These are phyloP conservation scores for Russula sp. DNA, from an alignment of 768 basidiomycete genomes.

Conservation along the genomic window DNA sequence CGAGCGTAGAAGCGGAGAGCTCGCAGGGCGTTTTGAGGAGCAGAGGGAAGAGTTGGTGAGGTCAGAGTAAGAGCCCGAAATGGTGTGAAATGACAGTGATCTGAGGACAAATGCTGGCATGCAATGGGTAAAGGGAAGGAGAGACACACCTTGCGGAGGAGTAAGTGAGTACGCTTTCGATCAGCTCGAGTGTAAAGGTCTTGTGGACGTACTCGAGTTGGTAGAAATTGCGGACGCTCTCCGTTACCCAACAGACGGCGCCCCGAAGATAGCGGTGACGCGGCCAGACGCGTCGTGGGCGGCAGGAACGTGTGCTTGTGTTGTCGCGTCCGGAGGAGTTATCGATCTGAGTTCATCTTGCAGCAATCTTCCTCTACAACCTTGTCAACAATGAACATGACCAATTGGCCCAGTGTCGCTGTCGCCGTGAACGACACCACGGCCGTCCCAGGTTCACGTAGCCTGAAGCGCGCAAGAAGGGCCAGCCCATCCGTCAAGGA, in stretches of 20 bases:
- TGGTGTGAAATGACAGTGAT: slow-evolving; percentile 49
- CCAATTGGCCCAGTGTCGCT: slow-evolving; percentile 89
- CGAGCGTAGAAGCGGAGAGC: slow-evolving; percentile 77
- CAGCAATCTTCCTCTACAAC: slow-evolving; percentile 72
- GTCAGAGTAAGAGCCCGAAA: slow-evolving; percentile 77
- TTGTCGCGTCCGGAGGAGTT: slow-evolving; percentile 65
- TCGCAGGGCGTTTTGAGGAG: slow-evolving; percentile 83
- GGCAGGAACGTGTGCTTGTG: slow-evolving; percentile 69
- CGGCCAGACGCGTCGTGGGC: slow-evolving; percentile 82
- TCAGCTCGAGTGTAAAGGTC: slow-evolving; percentile 91
- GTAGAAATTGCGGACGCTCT: slow-evolving; percentile 59
- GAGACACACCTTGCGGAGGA: slow-evolving; percentile 68
- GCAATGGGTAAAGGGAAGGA: not conserved
- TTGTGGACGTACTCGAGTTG: slow-evolving; percentile 79
- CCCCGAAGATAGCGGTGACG: slow-evolving; percentile 90
- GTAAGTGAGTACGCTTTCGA: slow-evolving; percentile 92
- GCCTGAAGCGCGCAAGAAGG: slow-evolving; percentile 70
- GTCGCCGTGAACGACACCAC: slow-evolving; percentile 97
- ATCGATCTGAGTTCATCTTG: slow-evolving; percentile 44
- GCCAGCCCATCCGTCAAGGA: slow-evolving; percentile 68
- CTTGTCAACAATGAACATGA: slow-evolving; percentile 98
- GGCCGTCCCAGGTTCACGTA: slow-evolving; percentile 92
- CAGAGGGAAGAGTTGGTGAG: slow-evolving; percentile 86
- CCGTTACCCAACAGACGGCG: slow-evolving; percentile 84
- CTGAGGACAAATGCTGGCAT: not conserved